Evolutionary conservation across 2,329 filamentous ascomycete species (phyloP), one percentile per base, ranked within the genome.

Genomic region (Neoarthrinium moseri): DNA sequence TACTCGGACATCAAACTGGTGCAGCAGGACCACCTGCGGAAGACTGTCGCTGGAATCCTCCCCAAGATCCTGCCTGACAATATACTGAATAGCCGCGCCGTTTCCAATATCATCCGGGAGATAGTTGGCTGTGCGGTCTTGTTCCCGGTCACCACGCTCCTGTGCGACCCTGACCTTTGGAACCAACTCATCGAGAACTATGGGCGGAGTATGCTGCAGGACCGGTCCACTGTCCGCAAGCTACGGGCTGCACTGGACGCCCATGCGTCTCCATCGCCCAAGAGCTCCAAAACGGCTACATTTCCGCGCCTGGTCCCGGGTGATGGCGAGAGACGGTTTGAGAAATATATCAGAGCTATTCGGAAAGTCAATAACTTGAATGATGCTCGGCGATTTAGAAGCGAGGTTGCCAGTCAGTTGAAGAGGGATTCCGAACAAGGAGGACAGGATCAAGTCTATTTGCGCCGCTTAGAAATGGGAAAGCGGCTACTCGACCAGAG

Each of bases 91-190:
- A 96, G 94, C 62, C 80, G 89, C 50, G 83, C 89, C 33, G 91
- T 96, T 6, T 82, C 81, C 24, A 86, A 86, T 27, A 73, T 99
- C 44, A 79, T 96, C 49, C 84, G 88, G 56, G 95, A 99, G 69
- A 86, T 99, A 50, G 82, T 96, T n/a, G 78, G 90, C 18, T 96
- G 94, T 65, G 89, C 90, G n/a, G 85, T 99, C 30, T 72, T 99
- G 29, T 84, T 83, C 33, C 94, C 94, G 1, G 72, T 95, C 18
- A 77, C 96, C 61, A 83, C 86, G 57, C 73, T 91, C 51, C 72
- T 99, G 15, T 82, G 89, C 5, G 92, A 99, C 56, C 91, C 95
- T 2, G 95, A 99, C 69, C 95, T 87, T 7, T 99, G 92, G 92
- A 97, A 99, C 59, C 91, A 96, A 65, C 68, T 96, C 49, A 90